Conservation (phyloP, 75 land plant genomes). For the Pinus albicaulis region DNA sequence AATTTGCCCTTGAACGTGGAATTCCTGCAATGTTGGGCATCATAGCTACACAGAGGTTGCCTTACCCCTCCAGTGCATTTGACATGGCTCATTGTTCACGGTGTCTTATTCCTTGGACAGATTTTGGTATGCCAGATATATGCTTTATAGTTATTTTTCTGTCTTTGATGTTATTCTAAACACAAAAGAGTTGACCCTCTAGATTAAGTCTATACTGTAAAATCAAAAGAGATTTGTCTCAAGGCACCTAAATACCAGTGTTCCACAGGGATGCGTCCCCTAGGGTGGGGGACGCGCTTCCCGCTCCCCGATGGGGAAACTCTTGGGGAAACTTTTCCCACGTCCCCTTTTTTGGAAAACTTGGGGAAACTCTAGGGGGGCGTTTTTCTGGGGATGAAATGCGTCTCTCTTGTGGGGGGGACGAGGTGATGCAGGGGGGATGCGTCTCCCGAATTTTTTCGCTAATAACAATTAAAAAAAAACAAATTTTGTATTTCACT, state of each 20-base stretch:
- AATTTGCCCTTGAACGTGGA: constrained; percentile 26
- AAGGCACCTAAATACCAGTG: neutral
- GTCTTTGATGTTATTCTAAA: neutral
- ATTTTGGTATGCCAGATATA: constrained; percentile 12
- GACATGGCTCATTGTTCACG: constrained; percentile 32
- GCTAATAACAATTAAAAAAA: too few relatives aligned
- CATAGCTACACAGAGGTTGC: constrained; percentile 23
- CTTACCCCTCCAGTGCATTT: constrained; percentile 27
- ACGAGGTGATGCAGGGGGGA: too few relatives aligned
- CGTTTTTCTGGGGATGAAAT: too few relatives aligned
- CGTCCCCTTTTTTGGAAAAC: too few relatives aligned
- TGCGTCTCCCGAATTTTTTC: too few relatives aligned
- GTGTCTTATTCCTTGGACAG: constrained; percentile 26
- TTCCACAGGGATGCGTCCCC: too few relatives aligned
- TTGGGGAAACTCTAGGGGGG: too few relatives aligned
- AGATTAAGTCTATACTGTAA: neutral
- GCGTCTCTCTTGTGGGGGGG: too few relatives aligned
- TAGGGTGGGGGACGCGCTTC: too few relatives aligned
- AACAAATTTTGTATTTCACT: too few relatives aligned
- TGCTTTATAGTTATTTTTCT: neutral
- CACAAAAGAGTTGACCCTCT: neutral
- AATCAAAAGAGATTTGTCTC: neutral
- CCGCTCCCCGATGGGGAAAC: too few relatives aligned
- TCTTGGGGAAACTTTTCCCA: too few relatives aligned
- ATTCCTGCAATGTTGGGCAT: constrained; percentile 30